These are phyloP conservation scores for Phytophthora uliginosa DNA, from an alignment of 352 stramenopile genomes.

Conservation along the genomic window DNA sequence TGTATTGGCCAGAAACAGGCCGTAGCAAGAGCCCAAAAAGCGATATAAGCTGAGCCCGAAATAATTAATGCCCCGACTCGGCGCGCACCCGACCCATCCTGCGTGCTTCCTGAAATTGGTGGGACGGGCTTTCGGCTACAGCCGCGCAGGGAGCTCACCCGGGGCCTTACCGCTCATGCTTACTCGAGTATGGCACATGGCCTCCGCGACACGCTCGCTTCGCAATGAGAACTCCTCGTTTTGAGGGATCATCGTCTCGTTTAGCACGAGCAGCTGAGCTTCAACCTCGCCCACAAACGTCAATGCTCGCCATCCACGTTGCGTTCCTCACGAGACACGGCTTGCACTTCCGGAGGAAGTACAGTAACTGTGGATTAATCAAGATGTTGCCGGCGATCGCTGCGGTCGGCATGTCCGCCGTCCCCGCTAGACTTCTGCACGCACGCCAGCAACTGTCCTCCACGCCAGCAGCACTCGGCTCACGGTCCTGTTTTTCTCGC, in stretches of 20 bases:
- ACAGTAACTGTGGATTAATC: constrained; percentile 18
- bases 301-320: constrained; percentile 1
- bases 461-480: background rate
- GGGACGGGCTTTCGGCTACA: background rate
- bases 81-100: constrained; percentile 6
- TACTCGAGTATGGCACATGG: background rate
- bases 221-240: background rate
- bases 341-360: constrained; percentile 6
- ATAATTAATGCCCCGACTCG: constrained; percentile 23
- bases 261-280: background rate
- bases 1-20: constrained; percentile 17
- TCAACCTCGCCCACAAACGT: background rate
- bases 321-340: background rate
- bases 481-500: constrained; percentile 5
- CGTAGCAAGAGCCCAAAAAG: constrained; percentile 18
- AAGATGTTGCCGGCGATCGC: constrained; percentile 16
- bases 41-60: constrained; percentile 26
- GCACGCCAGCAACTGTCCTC: background rate
- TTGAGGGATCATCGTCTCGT: background rate
- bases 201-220: constrained; percentile 17
- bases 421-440: background rate
- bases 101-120: background rate
- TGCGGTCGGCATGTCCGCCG: background rate
- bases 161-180: background rate
- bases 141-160: background rate